Evolutionary conservation across 2,329 filamentous ascomycete species (phyloP).

Genomic region (Penicillium sp.): DNA sequence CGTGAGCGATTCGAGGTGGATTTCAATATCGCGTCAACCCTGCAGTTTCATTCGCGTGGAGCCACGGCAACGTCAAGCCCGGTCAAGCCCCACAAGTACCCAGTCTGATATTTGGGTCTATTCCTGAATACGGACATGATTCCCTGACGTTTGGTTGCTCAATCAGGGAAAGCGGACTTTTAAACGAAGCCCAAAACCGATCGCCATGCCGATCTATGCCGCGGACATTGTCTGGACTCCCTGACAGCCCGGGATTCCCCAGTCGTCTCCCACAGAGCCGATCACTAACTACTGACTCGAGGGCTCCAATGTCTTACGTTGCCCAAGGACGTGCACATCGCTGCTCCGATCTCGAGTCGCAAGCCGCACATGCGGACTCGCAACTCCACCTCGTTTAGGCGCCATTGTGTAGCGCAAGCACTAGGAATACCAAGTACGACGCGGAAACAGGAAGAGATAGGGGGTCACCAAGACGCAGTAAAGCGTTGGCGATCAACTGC

Average conservation of each 20-base stretch:
- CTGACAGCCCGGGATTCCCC: background rate
- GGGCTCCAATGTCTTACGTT: background rate
- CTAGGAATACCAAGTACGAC: too few species aligned
- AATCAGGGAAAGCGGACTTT: background rate
- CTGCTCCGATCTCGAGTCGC: background rate
- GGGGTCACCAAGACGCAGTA: too few species aligned
- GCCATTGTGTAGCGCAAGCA: too few species aligned
- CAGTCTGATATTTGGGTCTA: slow-evolving; percentile 1
- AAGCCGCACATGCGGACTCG: too few species aligned
- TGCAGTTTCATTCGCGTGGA: background rate
- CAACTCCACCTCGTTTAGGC: too few species aligned
- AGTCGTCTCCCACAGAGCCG: background rate
- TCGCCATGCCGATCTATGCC: background rate
- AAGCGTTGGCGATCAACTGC: too few species aligned
- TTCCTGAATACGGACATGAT: background rate
- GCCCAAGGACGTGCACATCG: background rate
- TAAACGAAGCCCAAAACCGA: background rate
- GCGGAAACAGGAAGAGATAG: too few species aligned
- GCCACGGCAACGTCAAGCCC: background rate
- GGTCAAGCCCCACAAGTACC: slow-evolving; percentile 2
- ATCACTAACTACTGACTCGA: too few species aligned
- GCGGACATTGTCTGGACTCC: background rate
- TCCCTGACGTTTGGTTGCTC: slow-evolving; percentile 1
- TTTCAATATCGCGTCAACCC: background rate
- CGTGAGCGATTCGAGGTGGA: background rate